phyloP scores from a whole-genome alignment of 495 filamentous ascomycete species.

The Aspergillus indologenus region DNA sequence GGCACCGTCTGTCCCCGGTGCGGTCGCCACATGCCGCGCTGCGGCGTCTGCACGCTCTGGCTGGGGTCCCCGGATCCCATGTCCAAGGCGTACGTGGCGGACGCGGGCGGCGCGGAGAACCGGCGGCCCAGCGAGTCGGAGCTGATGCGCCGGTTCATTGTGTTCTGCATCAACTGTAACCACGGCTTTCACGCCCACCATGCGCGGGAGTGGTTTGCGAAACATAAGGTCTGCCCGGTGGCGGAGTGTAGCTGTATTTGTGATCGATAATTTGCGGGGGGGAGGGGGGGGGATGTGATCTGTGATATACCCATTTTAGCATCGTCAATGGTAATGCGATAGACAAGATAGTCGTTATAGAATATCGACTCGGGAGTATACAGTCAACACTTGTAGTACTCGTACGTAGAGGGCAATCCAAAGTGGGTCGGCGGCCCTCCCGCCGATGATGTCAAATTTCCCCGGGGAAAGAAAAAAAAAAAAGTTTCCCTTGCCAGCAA shows the following conservation, averaged over 20 bases:
- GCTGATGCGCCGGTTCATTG: constrained; percentile 54
- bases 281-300: not conserved
- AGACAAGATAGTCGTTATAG: not conserved
- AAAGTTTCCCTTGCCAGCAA: not conserved
- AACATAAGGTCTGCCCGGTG: constrained; percentile 79
- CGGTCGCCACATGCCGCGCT: constrained; percentile 82
- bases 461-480: not conserved
- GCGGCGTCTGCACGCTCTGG: constrained; percentile 81
- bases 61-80: constrained; percentile 76
- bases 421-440: not conserved
- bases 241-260: constrained; percentile 87
- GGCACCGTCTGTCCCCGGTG: constrained; percentile 76
- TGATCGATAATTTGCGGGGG: constrained; percentile 44
- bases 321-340: constrained; percentile 7
- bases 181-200: constrained; percentile 90
- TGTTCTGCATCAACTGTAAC: constrained; percentile 83
- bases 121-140: constrained; percentile 33
- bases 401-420: not conserved
- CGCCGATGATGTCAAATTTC: constrained; percentile 8
- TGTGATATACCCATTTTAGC: constrained; percentile 18
- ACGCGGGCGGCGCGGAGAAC: constrained; percentile 41
- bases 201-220: constrained; percentile 80
- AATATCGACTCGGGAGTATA: no score
- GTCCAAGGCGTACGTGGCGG: constrained; percentile 51
- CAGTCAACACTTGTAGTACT: no score